These are phyloP conservation scores for Cystobasidium tubakii DNA, from an alignment of 768 basidiomycete genomes.

Conservation along the genomic window DNA sequence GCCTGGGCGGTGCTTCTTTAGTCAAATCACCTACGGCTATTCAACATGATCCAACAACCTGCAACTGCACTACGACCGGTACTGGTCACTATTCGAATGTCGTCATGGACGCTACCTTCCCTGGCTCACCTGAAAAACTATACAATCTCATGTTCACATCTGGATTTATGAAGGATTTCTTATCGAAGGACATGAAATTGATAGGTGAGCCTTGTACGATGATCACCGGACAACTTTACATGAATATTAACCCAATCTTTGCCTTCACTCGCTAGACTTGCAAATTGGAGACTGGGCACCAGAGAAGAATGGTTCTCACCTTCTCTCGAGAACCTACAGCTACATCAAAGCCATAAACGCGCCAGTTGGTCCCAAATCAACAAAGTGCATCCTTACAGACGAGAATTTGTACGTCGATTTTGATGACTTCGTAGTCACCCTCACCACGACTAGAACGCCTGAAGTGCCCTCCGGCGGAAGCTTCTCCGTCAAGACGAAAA, in stretches of 20 bases:
- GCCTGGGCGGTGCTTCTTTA: neutral
- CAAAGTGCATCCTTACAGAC: slow-evolving; percentile 90
- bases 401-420: slow-evolving; percentile 73
- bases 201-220: slow-evolving; percentile 57
- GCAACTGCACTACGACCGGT: slow-evolving; percentile 8
- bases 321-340: slow-evolving; percentile 80
- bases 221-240: neutral
- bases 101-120: slow-evolving; percentile 70
- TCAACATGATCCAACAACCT: slow-evolving; percentile 22
- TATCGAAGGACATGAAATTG: slow-evolving; percentile 80
- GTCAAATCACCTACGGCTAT: slow-evolving; percentile 4
- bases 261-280: slow-evolving; percentile 58
- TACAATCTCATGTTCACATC: slow-evolving; percentile 94
- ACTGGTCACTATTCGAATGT: slow-evolving; percentile 55
- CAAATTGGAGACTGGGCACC: slow-evolving; percentile 95
- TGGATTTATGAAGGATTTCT: slow-evolving; percentile 66
- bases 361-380: slow-evolving; percentile 84
- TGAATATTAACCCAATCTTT: neutral
- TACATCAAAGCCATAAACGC: slow-evolving; percentile 91
- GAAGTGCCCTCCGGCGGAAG: slow-evolving; percentile 91
- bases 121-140: slow-evolving; percentile 88
- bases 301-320: slow-evolving; percentile 57
- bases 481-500: slow-evolving; percentile 87
- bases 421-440: slow-evolving; percentile 70
- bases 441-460: slow-evolving; percentile 86